Evolutionary conservation across 208 protist species (phyloP).

Genomic region (Vickermania ingenoplastis): DNA sequence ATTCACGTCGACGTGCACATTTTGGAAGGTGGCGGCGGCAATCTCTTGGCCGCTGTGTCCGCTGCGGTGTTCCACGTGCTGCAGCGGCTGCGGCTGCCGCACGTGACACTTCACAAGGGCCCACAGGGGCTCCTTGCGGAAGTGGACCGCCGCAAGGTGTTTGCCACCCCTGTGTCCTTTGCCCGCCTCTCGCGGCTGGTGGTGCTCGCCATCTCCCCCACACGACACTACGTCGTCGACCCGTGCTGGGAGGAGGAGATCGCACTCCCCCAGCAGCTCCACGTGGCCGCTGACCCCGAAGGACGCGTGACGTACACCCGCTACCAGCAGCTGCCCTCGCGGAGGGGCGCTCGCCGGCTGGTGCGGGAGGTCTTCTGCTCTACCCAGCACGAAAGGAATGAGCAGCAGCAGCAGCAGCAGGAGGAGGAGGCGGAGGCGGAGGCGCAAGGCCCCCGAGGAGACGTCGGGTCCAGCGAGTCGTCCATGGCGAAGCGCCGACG

Average conservation of each 20-base stretch:
- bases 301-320: constrained; percentile 48
- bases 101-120: constrained; percentile 51
- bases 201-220: constrained; percentile 50
- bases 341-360: constrained; percentile 38
- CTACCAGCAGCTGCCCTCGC: constrained; percentile 63
- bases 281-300: constrained; percentile 34
- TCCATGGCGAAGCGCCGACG: background rate
- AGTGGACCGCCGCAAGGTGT: constrained; percentile 59
- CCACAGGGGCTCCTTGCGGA: constrained; percentile 45
- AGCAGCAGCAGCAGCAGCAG: background rate
- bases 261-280: constrained; percentile 69
- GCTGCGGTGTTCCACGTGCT: constrained; percentile 64
- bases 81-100: constrained; percentile 33
- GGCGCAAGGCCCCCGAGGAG: background rate
- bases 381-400: too few species aligned
- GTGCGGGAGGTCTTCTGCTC: constrained; percentile 12
- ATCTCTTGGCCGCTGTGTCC: constrained; percentile 31
- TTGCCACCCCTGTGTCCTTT: constrained; percentile 41
- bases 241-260: constrained; percentile 60
- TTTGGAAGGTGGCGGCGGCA: constrained; percentile 53
- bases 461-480: background rate
- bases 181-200: constrained; percentile 41
- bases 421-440: background rate
- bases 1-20: constrained; percentile 81
- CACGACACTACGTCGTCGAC: constrained; percentile 73